A percentile compares a stretch with the other conserved stretches of the same genome.
phyloP scores from a whole-genome alignment of 306 rosid species.

The Myrica gale region DNA sequence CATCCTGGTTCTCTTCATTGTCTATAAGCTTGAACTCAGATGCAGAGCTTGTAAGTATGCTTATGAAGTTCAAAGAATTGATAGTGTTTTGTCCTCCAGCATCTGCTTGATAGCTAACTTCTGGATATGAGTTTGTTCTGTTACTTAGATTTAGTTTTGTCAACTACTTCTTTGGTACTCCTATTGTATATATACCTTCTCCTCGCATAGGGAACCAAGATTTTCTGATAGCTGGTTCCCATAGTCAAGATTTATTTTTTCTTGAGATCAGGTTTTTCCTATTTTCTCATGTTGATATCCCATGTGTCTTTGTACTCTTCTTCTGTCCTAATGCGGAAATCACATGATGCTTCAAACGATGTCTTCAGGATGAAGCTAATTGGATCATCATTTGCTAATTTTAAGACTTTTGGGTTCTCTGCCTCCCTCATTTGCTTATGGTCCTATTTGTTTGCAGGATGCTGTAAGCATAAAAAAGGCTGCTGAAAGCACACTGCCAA shows the following conservation, averaged over 20 bases:
- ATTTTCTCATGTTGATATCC: neutral
- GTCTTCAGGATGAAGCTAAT: neutral
- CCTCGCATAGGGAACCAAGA: conserved; percentile 5
- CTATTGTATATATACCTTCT: conserved; percentile 15
- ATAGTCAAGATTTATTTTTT: neutral
- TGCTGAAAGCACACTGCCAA: conserved; percentile 53
- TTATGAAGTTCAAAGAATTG: conserved; percentile 6
- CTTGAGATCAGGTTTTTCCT: neutral
- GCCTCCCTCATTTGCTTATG: conserved; percentile 24
- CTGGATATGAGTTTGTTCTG: conserved; percentile 7
- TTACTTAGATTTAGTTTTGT: conserved; percentile 14
- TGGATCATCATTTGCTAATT: conserved; percentile 10
- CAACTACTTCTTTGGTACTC: conserved; percentile 5
- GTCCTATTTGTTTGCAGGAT: conserved; percentile 53
- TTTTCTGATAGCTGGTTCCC: conserved; percentile 23
- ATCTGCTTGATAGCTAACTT: conserved; percentile 4
- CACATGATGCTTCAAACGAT: conserved; percentile 5
- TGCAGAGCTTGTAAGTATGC: conserved; percentile 75
- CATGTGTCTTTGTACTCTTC: neutral
- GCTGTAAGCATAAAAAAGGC: conserved; percentile 42
- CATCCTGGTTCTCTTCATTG: conserved; percentile 82
- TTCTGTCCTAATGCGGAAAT: neutral
- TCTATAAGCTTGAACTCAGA: conserved; percentile 69
- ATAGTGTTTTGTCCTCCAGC: conserved; percentile 23
- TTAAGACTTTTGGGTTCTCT: conserved; percentile 14